Evolutionary conservation across 352 stramenopile genomes (phyloP), one percentile per base, ranked within the genome.

Genomic region (Globisporangium splendens): DNA sequence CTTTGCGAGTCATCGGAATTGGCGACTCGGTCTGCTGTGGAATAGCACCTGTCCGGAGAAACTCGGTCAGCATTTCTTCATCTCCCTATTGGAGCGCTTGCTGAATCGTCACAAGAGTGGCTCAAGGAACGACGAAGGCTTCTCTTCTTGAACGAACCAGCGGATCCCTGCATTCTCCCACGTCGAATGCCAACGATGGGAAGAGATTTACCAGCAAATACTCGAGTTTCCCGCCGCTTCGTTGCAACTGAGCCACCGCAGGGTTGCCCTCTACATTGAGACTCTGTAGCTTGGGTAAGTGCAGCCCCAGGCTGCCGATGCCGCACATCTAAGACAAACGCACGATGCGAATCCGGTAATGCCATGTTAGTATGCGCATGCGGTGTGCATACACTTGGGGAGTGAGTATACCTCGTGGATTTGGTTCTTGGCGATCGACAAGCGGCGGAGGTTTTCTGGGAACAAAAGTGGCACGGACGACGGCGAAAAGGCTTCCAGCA

Each of bases 401-500:
- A 20, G n/a, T 22, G 2, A 17, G 14, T 24, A 14, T 59, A 88
- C 77, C 59, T 87, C 69, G 44, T 86, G 66, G 31, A 90, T 84
- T 58, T 83, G 67, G 60, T 90, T 90, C 50, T 79, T 78, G 5
- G 68, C 66, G 20, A 88, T 70, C 8, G 75, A 72, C 5, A 90
- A 61, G 38, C 72, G 69, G 11, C 68, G 72, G 28, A 90, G 61
- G 13, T 31, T 66, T 0, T 56, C 42, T 14, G 77, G 77, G 20
- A 90, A 85, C 13, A 81, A 38, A 1, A 53, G 61, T 8, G 50
- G 22, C 8, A 64, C 68, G 2, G 54, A 21, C 0, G 61, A 65
- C 0, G 73, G 61, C 14, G 69, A 59, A 28, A 84, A 77, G 0
- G 66, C 56, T 21, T 68, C 61, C 2, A 90, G 68, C 42, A 76